A percentile compares a stretch with the other conserved stretches of the same genome.
phyloP scores from a whole-genome alignment of 129 eudicot genomes.

The Tagetes erecta region DNA sequence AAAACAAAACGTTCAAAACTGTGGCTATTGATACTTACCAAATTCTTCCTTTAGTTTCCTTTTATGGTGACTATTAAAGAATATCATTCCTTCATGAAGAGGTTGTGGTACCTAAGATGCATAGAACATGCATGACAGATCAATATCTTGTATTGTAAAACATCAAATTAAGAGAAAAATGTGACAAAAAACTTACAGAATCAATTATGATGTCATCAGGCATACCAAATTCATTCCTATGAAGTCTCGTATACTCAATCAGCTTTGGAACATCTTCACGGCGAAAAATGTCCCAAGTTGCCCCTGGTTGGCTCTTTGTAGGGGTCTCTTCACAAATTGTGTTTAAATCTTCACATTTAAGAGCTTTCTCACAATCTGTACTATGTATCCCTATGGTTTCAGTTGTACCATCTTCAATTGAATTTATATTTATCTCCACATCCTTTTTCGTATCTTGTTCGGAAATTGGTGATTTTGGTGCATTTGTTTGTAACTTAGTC shows the following conservation, averaged over 20 bases:
- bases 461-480: constrained; percentile 33
- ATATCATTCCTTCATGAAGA: constrained; percentile 65
- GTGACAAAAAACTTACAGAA: constrained; percentile 40
- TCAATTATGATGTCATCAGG: constrained; percentile 38
- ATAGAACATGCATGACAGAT: constrained; percentile 17
- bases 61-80: constrained; percentile 61
- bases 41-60: constrained; percentile 79
- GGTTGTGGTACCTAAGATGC: constrained; percentile 52
- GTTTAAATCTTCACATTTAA: constrained; percentile 47
- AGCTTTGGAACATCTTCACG: constrained; percentile 81
- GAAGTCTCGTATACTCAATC: constrained; percentile 56
- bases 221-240: constrained; percentile 57
- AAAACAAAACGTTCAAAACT: neutral
- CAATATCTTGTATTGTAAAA: neutral
- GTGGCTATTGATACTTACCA: constrained; percentile 47
- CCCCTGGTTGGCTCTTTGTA: constrained; percentile 57
- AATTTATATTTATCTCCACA: constrained; percentile 32
- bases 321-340: constrained; percentile 28
- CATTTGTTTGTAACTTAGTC: constrained; percentile 30
- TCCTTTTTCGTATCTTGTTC: constrained; percentile 28
- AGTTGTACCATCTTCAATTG: constrained; percentile 33
- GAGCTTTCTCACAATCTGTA: constrained; percentile 28
- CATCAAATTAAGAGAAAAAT: constrained; percentile 1
- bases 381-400: constrained; percentile 34
- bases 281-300: constrained; percentile 83